phyloP scores from a whole-genome alignment of 768 basidiomycete species.

The Calocera viscosa region DNA sequence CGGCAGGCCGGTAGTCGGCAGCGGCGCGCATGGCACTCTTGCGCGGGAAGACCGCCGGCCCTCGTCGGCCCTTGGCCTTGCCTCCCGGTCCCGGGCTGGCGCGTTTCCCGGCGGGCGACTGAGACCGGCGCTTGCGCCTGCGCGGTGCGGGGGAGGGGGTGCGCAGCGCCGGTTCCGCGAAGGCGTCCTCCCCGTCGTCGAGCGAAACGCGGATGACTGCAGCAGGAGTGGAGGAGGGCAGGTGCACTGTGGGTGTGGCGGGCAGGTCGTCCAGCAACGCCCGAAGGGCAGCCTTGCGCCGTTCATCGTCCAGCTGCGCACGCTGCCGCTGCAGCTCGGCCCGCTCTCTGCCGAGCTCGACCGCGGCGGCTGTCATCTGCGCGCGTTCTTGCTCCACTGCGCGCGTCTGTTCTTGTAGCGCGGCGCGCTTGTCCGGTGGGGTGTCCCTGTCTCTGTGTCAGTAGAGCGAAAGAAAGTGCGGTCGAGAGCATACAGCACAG shows the following conservation, averaged over 20 bases:
- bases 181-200: neutral
- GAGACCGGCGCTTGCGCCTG: neutral
- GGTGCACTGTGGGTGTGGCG: neutral
- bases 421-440: neutral
- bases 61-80: too few relatives aligned
- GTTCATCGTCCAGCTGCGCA: neutral
- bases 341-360: neutral
- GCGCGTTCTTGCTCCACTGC: neutral
- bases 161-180: neutral
- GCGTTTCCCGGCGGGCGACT: neutral
- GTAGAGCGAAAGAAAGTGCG: neutral
- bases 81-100: neutral
- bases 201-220: neutral
- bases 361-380: neutral
- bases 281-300: neutral
- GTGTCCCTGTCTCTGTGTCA: neutral
- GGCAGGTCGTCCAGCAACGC: neutral
- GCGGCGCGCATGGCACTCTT: neutral
- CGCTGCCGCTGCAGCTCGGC: neutral
- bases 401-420: neutral
- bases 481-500: neutral
- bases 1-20: neutral
- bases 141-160: neutral
- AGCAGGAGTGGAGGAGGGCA: neutral
- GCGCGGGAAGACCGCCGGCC: neutral